Percentiles rank a stretch among this genome's conserved stretches.
These are phyloP conservation scores for Mucor irregularis DNA, from an alignment of 371 early-diverging fungal genomes.

Conservation along the genomic window DNA sequence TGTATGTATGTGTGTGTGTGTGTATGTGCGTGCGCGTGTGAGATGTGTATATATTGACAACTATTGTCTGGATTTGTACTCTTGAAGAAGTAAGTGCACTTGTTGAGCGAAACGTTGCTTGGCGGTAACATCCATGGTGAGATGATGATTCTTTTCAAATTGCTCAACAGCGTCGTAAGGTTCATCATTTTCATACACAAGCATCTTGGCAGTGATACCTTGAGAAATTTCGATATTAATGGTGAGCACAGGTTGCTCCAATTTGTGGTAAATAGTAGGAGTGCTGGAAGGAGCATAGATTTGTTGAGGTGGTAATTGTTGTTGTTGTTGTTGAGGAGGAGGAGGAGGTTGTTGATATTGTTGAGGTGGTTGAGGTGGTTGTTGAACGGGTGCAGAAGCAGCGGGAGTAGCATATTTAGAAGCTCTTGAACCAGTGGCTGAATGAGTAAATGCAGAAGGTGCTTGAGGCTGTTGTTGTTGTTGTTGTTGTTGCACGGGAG, in stretches of 20 bases:
- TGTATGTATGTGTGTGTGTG: too few relatives aligned
- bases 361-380: slow-evolving; percentile 8
- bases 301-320: slow-evolving; percentile 7
- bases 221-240: slow-evolving; percentile 38
- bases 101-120: slow-evolving; percentile 28
- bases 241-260: slow-evolving; percentile 20
- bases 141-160: slow-evolving; percentile 30
- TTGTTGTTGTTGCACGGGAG: background rate
- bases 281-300: background rate
- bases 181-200: slow-evolving; percentile 31
- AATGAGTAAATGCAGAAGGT: background rate
- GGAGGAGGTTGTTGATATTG: background rate
- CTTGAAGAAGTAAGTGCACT: slow-evolving; percentile 9
- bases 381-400: background rate
- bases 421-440: slow-evolving; percentile 11
- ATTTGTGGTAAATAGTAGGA: background rate
- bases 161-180: slow-evolving; percentile 26
- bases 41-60: too few relatives aligned
- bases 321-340: background rate
- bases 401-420: slow-evolving; percentile 18
- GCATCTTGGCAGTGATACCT: slow-evolving; percentile 32
- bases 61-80: slow-evolving; percentile 2
- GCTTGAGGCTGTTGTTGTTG: background rate
- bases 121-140: slow-evolving; percentile 24
- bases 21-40: too few relatives aligned